These are phyloP conservation scores for Leptosphaerulina australis DNA, from an alignment of 2,329 filamentous ascomycete species.

Conservation along the genomic window DNA sequence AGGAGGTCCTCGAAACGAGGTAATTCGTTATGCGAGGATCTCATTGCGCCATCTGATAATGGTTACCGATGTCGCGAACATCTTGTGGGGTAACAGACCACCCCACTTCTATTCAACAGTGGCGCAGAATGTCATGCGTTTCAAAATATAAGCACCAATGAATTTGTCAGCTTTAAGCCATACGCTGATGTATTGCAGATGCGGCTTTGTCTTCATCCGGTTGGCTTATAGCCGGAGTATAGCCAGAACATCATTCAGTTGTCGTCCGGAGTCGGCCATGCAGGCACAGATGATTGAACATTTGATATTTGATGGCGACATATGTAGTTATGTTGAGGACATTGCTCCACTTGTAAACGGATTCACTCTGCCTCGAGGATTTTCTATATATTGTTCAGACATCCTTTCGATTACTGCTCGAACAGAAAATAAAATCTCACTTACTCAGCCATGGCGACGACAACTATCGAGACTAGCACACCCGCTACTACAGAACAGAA, in stretches of 20 bases:
- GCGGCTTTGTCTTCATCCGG: neutral
- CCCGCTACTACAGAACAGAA: constrained; percentile 6
- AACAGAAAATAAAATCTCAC: neutral
- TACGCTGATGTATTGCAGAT: constrained; percentile 1
- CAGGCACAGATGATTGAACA: neutral
- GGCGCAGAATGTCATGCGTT: neutral
- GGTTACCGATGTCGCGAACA: neutral
- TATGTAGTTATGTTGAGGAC: neutral
- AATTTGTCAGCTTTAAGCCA: neutral
- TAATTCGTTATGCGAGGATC: constrained; percentile 27
- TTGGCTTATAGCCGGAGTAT: neutral
- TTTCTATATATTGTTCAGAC: neutral
- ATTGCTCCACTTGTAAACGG: neutral
- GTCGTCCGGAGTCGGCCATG: neutral
- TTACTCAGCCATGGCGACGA: constrained; percentile 26
- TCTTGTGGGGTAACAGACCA: constrained; percentile 9
- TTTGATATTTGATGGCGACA: constrained; percentile 4
- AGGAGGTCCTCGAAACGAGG: neutral
- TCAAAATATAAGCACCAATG: neutral
- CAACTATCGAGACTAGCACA: constrained; percentile 20
- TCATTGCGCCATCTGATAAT: constrained; percentile 35
- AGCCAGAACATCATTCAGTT: neutral
- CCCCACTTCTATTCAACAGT: constrained; percentile 1
- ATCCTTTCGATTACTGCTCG: neutral
- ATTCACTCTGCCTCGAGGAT: neutral